Evolutionary conservation across 2,329 filamentous ascomycete species (phyloP), one percentile per base, ranked within the genome.

Genomic region (Cadophora sp.): DNA sequence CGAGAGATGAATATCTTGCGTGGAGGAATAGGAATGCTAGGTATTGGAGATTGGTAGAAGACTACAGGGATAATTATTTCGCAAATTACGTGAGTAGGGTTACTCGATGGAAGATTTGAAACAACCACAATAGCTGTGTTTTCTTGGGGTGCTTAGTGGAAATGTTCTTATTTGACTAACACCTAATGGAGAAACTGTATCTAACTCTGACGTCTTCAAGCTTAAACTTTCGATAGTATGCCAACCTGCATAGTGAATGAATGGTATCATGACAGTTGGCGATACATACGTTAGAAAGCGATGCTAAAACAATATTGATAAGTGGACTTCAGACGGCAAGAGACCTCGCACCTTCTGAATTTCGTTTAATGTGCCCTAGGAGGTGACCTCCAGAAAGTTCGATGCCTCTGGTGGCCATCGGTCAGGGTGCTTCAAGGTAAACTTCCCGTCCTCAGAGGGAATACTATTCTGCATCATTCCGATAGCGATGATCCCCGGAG

Each of bases 341-440:
- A 24, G 51, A 56, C 53, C 48, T 50, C 68, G 64, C 22, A 69
- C 55, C 34, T 69, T 50, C n/a, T 62, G 34, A 43, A 69, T 48
- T 50, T 69, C 68, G 24, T 69, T 37, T 64, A 69, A 56, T 60
- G 64, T 64, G 14, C 37, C 60, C 64, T 37, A 67, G 46, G 60
- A 69, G 22, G 60, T 55, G 53, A 69, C 46, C 12, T 63, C 27
- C 22, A 69, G n/a, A 51, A 69, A 69, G 29, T 69, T 64, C 14
- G 51, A 66, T 12, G 67, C 64, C 58, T 66, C 51, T 31, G 27
- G 26, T 31, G 59, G 66, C 64, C 50, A 69, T 53, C 26, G 12
- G 14, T 43, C 14, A 43, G 14, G 14, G 37, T 43, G 37, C 12
- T 43, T 43, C 14, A 43, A 43, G 14, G 14, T 12, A 43, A 43